Base-by-base conservation (phyloP, 2,329 filamentous ascomycete genomes). In the Alternaria postmessia region DNA sequence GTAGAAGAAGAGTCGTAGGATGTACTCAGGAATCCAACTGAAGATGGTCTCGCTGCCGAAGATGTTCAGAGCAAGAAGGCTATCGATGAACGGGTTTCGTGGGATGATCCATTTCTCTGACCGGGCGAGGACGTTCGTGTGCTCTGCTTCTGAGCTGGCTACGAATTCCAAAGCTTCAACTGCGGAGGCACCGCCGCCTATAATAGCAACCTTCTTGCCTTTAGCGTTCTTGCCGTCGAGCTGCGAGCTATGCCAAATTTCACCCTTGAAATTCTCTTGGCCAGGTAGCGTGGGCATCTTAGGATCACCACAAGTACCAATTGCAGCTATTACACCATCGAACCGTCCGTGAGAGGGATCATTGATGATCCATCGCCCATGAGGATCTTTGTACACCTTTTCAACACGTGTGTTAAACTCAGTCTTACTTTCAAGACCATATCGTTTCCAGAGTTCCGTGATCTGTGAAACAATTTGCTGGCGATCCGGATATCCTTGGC, bases 61-160 rank as follows among this genome's bases (percentile, higher is more conserved):
- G 52, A 95, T 85, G 76, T 96, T 96, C 69, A 93, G 80, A 3
- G 91, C 86, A 1, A 96, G 85, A 1, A 96, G 82, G 2, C 86
- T 82, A 73, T 96, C 89, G 51, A 95, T 83, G 43, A 95, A 49
- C 0, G 91, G 82, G 66, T 96, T 95, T 8, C 93, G 86, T 0
- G 92, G 92, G 53, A 94, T 94, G 63, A 95, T 92, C 92, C 91
- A 94, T 76, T 94, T 95, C 69, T 94, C 91, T 14, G 88, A 91
- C 44, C 92, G 85, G 0, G 92, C 88, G 9, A 96, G 84, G 30
- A 96, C 88, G 57, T 88, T 89, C 0, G 89, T 89, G 70, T 92
- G 88, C 7, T 82, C 81, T 0, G 91, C 92, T 4, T 88, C 84
- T 42, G 88, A 85, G 12, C 86, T 81, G 11, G 89, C 86, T 1